Evolutionary conservation across 805 yeast genomes (phyloP).

Genomic region (Metschnikowia continentalis): DNA sequence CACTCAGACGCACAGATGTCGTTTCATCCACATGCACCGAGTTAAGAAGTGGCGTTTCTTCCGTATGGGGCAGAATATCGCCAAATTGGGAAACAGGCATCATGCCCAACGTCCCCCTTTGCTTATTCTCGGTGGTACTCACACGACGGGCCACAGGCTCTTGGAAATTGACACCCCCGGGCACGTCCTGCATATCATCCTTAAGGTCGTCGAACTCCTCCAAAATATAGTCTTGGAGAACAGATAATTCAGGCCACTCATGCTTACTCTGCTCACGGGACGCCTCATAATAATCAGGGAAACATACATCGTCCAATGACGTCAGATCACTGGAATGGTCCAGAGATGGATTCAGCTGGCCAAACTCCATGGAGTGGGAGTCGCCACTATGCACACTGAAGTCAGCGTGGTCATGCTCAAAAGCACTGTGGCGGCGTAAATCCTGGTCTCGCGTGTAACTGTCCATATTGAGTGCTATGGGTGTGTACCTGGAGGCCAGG

Average conservation of each 20-base stretch:
- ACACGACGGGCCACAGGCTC: constrained; percentile 28
- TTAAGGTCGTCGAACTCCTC: constrained; percentile 52
- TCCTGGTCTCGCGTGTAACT: constrained; percentile 30
- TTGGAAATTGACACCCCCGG: constrained; percentile 33
- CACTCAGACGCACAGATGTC: constrained; percentile 36
- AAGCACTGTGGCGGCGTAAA: constrained; percentile 10
- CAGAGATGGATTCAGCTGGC: constrained; percentile 60
- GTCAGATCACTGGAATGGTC: constrained; percentile 61
- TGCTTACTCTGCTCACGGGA: constrained; percentile 20
- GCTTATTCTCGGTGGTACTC: constrained; percentile 1
- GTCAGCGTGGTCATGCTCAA: constrained; percentile 8
- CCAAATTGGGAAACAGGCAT: constrained; percentile 1
- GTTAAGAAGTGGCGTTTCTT: constrained; percentile 29
- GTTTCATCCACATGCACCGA: constrained; percentile 30
- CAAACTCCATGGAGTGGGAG: constrained; percentile 31
- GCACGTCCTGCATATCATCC: constrained; percentile 20
- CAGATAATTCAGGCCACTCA: constrained; percentile 79
- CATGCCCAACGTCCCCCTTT: constrained; percentile 1
- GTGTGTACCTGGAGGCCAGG: constrained; percentile 15
- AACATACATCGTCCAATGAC: constrained; percentile 87
- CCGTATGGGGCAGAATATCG: constrained; percentile 17
- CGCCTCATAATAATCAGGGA: constrained; percentile 61
- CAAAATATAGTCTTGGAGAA: constrained; percentile 70
- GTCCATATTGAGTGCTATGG: constrained; percentile 40
- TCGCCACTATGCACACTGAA: constrained; percentile 8